These are phyloP conservation scores for Ustilago xerochloae DNA, from an alignment of 1,284 basidiomycete species.

Conservation along the genomic window DNA sequence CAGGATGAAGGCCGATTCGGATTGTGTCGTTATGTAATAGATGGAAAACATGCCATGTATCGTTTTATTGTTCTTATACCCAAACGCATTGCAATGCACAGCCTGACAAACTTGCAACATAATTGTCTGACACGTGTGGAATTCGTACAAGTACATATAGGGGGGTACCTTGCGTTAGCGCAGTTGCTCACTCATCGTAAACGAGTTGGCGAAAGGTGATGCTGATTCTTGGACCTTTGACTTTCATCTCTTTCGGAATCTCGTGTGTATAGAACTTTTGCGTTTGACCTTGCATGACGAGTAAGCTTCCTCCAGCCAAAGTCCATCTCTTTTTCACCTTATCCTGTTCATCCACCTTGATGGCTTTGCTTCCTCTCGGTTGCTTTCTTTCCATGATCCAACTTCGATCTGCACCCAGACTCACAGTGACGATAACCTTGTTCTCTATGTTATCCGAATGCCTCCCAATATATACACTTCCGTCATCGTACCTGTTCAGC, in stretches of 20 bases:
- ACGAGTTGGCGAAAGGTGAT: constrained; percentile 55
- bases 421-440: constrained; percentile 72
- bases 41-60: background rate
- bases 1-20: constrained; percentile 38
- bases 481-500: constrained; percentile 73
- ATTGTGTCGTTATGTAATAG: constrained; percentile 42
- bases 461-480: constrained; percentile 70
- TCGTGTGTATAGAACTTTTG: constrained; percentile 72
- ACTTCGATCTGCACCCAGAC: constrained; percentile 71
- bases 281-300: constrained; percentile 73
- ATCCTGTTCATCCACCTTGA: background rate
- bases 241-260: constrained; percentile 59
- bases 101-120: background rate
- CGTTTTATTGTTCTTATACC: background rate
- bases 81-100: background rate
- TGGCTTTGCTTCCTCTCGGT: constrained; percentile 3
- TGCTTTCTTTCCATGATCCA: constrained; percentile 70
- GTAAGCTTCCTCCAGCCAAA: constrained; percentile 71
- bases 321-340: constrained; percentile 64
- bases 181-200: constrained; percentile 18
- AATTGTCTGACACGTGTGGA: background rate
- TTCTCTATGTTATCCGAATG: constrained; percentile 69
- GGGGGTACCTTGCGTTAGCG: background rate
- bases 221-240: constrained; percentile 52
- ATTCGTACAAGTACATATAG: background rate